These are phyloP conservation scores for Nannochloropsis gaditana DNA, from an alignment of 108 stramenopile species.

Conservation along the genomic window DNA sequence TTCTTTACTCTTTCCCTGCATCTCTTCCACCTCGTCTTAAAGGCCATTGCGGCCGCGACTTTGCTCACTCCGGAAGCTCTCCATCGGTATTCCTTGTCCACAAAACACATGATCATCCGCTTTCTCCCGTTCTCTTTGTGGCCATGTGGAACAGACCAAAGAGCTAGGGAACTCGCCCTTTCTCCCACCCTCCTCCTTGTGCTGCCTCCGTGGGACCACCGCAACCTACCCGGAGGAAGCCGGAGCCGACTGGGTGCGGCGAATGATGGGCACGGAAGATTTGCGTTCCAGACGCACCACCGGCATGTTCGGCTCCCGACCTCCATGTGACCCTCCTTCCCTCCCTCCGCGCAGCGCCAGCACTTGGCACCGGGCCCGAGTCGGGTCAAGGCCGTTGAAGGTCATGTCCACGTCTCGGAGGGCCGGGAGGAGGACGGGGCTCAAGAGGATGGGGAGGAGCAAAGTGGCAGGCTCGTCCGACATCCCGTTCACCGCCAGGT, in stretches of 20 bases:
- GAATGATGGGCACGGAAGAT: background rate
- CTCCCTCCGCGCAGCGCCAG: background rate
- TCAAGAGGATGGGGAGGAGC: background rate
- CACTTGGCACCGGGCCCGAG: background rate
- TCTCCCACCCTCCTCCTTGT: too few species aligned
- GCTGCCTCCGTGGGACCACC: too few species aligned
- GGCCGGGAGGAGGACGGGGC: background rate
- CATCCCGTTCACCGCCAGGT: background rate
- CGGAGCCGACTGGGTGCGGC: background rate
- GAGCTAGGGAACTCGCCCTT: too few species aligned
- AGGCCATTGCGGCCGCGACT: too few species aligned
- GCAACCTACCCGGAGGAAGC: background rate
- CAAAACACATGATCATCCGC: too few species aligned
- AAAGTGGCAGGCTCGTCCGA: background rate
- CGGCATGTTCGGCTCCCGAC: background rate
- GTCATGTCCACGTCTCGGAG: constrained; percentile 3
- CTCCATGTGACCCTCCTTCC: background rate
- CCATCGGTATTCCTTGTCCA: too few species aligned
- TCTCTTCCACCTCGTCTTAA: too few species aligned
- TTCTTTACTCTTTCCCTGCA: too few species aligned
- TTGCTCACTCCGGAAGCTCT: too few species aligned
- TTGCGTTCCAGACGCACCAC: background rate
- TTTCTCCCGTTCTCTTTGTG: too few species aligned
- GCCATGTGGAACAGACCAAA: too few species aligned
- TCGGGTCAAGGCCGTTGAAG: background rate